A percentile compares a stretch with the other conserved stretches of the same genome.
Evolutionary conservation across 2,329 filamentous ascomycete genomes (phyloP).

Genomic region (Penicillium sp.): DNA sequence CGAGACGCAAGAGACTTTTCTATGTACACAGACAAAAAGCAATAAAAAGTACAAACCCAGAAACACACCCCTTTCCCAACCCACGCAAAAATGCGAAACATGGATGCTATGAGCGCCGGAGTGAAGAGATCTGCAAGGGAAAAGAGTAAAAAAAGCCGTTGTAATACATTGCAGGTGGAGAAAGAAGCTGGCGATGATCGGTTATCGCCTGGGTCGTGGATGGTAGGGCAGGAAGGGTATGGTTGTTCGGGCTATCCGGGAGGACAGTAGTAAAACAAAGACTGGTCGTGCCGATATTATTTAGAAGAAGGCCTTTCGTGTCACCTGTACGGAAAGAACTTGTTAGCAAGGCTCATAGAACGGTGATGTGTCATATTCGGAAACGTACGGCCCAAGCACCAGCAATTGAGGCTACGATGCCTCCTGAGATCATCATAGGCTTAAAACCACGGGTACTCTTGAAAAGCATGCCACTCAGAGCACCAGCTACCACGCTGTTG

Average conservation of each 20-base stretch:
- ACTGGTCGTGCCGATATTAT: conserved; percentile 20
- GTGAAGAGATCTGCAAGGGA: conserved; percentile 44
- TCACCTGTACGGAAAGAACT: conserved; percentile 43
- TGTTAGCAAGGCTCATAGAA: conserved; percentile 12
- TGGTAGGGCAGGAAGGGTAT: conserved; percentile 33
- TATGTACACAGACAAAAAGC: conserved; percentile 46
- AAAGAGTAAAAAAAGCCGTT: conserved; percentile 38
- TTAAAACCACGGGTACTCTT: conserved; percentile 90
- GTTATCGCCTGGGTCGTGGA: conserved; percentile 34
- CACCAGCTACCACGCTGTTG: conserved; percentile 86
- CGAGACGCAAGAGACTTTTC: conserved; percentile 43
- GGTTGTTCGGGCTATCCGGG: conserved; percentile 29
- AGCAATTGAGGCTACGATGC: conserved; percentile 82
- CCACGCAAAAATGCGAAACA: conserved; percentile 47
- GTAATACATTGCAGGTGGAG: conserved; percentile 43
- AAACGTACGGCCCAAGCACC: conserved; percentile 85
- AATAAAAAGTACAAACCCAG: conserved; percentile 44
- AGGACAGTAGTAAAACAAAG: conserved; percentile 23
- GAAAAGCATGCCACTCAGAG: conserved; percentile 88
- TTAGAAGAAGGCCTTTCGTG: conserved; percentile 56
- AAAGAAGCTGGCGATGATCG: conserved; percentile 32
- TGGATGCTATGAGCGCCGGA: conserved; percentile 49
- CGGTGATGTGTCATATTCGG: conserved; percentile 12
- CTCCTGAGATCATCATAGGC: conserved; percentile 93
- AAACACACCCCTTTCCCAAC: conserved; percentile 46